Evolutionary conservation across 1,284 basidiomycete species (phyloP).

Genomic region (Trichosporon inkin): DNA sequence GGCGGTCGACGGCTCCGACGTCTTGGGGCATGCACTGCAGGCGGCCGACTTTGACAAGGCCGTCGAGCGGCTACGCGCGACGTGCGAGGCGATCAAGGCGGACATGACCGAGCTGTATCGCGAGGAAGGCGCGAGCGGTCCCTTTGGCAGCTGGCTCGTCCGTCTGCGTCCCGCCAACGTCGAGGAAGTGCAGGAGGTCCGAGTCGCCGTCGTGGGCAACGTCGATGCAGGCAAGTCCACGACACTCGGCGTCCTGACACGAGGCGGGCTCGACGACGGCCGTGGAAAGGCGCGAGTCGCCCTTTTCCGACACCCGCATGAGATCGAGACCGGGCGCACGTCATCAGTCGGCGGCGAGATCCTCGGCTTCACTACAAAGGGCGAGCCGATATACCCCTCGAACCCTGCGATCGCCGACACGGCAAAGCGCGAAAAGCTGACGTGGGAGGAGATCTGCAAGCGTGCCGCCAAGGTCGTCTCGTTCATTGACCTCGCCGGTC

Average conservation of each 20-base stretch:
- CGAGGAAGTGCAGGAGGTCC: constrained; percentile 66
- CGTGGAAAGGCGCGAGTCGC: constrained; percentile 87
- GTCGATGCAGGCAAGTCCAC: constrained; percentile 83
- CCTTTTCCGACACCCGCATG: constrained; percentile 94
- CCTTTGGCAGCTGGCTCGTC: constrained; percentile 44
- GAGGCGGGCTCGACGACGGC: constrained; percentile 88
- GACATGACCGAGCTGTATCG: constrained; percentile 44
- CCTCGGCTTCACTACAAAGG: constrained; percentile 71
- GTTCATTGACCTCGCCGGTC: constrained; percentile 89
- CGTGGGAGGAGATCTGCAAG: constrained; percentile 94
- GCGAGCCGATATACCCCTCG: constrained; percentile 68
- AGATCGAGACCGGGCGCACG: constrained; percentile 91
- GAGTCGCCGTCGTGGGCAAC: constrained; percentile 93
- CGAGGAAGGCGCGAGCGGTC: constrained; percentile 11
- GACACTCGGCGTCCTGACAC: constrained; percentile 64
- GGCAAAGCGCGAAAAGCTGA: constrained; percentile 74
- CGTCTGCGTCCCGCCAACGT: constrained; percentile 43
- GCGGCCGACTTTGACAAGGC: constrained; percentile 27
- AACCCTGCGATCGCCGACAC: constrained; percentile 58
- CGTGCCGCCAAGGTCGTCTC: constrained; percentile 89
- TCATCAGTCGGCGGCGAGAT: constrained; percentile 97
- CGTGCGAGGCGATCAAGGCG: constrained; percentile 32
- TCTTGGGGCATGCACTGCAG: constrained; percentile 21
- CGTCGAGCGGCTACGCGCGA: constrained; percentile 27
- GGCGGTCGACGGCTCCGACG: constrained; percentile 19